These are phyloP conservation scores for Backusella australiensis DNA, from an alignment of 192 early-diverging fungal genomes.

Conservation along the genomic window DNA sequence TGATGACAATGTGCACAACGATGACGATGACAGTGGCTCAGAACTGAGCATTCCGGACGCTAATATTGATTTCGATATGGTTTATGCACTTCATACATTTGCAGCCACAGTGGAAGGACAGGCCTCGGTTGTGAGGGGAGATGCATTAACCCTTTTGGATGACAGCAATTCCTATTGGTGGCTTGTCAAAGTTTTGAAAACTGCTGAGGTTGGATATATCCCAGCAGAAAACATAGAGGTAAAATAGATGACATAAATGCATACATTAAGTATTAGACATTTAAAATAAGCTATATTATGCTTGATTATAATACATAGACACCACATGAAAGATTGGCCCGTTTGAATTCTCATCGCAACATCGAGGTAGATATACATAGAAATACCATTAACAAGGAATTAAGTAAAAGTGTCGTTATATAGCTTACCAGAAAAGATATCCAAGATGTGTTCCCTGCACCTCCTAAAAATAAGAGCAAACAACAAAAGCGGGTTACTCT, in stretches of 20 bases:
- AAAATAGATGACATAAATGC: neutral
- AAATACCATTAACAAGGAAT: no score
- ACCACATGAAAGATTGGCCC: conserved; percentile 75
- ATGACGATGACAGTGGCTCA: conserved; percentile 41
- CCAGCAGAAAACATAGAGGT: conserved; percentile 89
- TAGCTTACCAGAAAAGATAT: conserved; percentile 27
- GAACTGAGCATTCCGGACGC: conserved; percentile 50
- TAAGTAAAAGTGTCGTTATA: neutral
- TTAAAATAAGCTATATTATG: neutral
- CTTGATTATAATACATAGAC: conserved; percentile 41
- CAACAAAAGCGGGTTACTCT: conserved; percentile 29
- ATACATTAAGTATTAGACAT: neutral
- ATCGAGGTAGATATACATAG: conserved; percentile 43
- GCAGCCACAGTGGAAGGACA: conserved; percentile 83
- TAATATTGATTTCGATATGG: conserved; percentile 72
- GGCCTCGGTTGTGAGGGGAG: conserved; percentile 75
- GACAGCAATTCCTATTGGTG: conserved; percentile 88
- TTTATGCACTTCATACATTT: conserved; percentile 87
- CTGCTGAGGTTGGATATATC: conserved; percentile 79
- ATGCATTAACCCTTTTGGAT: conserved; percentile 77
- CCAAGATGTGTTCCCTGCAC: conserved; percentile 27
- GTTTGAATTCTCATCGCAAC: conserved; percentile 74
- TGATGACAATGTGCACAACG: conserved; percentile 22
- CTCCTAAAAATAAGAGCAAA: conserved; percentile 18
- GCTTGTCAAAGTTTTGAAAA: conserved; percentile 68